Percentiles rank a stretch among this genome's conserved stretches.
phyloP scores from a whole-genome alignment of 495 filamentous ascomycete species.

The Aspergillus conjunctus region DNA sequence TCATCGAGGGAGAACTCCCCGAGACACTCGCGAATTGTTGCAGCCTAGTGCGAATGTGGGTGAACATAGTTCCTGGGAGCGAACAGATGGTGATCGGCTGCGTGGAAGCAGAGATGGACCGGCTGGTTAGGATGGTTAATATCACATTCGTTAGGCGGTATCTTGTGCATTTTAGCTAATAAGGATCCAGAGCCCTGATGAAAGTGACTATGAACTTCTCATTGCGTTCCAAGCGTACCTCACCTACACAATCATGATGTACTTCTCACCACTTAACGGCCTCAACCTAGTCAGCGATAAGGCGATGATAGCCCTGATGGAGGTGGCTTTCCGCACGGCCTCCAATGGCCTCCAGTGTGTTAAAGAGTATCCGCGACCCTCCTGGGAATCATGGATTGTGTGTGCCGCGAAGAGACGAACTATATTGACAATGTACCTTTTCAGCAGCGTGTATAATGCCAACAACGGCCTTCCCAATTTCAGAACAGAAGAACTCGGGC shows the following conservation, averaged over 20 bases:
- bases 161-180: neutral
- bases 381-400: slow-evolving; percentile 55
- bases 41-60: slow-evolving; percentile 47
- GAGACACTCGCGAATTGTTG: slow-evolving; percentile 44
- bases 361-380: slow-evolving; percentile 39
- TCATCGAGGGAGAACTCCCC: slow-evolving; percentile 19
- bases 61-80: slow-evolving; percentile 40
- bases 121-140: slow-evolving; percentile 26
- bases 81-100: slow-evolving; percentile 37
- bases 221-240: slow-evolving; percentile 53
- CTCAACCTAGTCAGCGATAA: slow-evolving; percentile 29
- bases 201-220: slow-evolving; percentile 35
- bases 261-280: slow-evolving; percentile 37
- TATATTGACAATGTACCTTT: slow-evolving; percentile 51
- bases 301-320: slow-evolving; percentile 48
- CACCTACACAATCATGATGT: slow-evolving; percentile 47
- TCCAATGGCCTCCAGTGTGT: slow-evolving; percentile 42
- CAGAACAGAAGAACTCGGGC: slow-evolving; percentile 41
- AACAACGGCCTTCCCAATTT: slow-evolving; percentile 45
- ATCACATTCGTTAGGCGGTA: neutral
- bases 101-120: slow-evolving; percentile 42
- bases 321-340: slow-evolving; percentile 46
- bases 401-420: slow-evolving; percentile 49
- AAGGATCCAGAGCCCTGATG: slow-evolving; percentile 16
- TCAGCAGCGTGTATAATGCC: slow-evolving; percentile 45